Evolutionary conservation across 805 yeast genomes (phyloP), one percentile per base, ranked within the genome.

Genomic region (Candida bentonensis): DNA sequence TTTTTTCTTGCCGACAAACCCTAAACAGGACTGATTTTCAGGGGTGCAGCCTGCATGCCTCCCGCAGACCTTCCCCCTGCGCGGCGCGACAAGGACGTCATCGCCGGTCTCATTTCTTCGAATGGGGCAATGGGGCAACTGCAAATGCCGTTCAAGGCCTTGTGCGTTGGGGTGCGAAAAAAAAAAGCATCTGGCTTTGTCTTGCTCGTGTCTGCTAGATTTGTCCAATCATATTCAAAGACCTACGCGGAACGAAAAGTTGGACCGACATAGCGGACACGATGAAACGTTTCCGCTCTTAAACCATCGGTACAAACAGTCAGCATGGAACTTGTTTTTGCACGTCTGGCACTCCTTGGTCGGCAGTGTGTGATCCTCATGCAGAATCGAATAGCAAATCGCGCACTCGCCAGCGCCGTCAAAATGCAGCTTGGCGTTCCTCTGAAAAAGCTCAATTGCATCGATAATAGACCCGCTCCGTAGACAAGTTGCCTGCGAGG

Each of bases 401-500:
- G 97, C 95, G 71, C 99, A 92, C 48, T 89, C 97, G 55, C 86
- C 96, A 51, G 85, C 87, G 0, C 96, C 96, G 5, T 88, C 82
- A 60, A 94, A 88, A 58, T 88, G 94, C 53, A 83, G 69, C 45
- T 76, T 73, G 43, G 86, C 87, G 54, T 89, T 85, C 52, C 76
- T 77, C 55, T 74, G 75, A 60, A 82, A 78, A 27, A 80, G 67
- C 47, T 76, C 78, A 4, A 83, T 68, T 2, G 87, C 78, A 30
- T 79, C 86, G 22, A 74, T 57, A 25, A 83, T 72, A 0, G 63
- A 57, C 3, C 68, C 67, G 43, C 56, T 72, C 68, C 52, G 7
- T 5, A 30, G 72, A 47, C 82, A 72, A 1, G 85, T 78, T 46
- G 87, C 73, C 57, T 87, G 95, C 2, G 95, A 85, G 3, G 96